A percentile compares a stretch with the other conserved stretches of the same genome.
Conservation (phyloP, 768 basidiomycete species). For the Tricholoma sp. region DNA sequence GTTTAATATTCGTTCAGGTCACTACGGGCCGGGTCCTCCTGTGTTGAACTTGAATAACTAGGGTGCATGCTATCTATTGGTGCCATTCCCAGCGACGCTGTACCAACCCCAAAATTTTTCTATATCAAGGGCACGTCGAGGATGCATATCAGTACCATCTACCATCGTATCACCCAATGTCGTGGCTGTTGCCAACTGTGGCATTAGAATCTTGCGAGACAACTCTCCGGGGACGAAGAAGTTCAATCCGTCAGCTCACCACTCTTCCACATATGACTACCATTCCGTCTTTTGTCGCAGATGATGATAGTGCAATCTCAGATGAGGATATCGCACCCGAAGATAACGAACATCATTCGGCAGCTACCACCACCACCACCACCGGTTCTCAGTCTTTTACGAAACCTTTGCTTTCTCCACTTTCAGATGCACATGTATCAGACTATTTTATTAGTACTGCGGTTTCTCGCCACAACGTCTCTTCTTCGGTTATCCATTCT, state of each 20-base stretch:
- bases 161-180: conserved; percentile 14
- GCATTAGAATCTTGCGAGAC: conserved; percentile 30
- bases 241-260: conserved; percentile 28
- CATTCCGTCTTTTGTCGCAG: conserved; percentile 9
- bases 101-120: conserved; percentile 4
- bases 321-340: conserved; percentile 23
- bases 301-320: conserved; percentile 23
- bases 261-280: conserved; percentile 24
- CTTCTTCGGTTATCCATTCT: conserved; percentile 15
- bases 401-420: conserved; percentile 18
- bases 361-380: neutral
- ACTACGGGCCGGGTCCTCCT: neutral
- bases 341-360: neutral
- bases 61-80: neutral
- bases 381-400: conserved; percentile 3
- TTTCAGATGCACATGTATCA: conserved; percentile 28
- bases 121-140: conserved; percentile 7
- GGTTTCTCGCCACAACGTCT: conserved; percentile 25
- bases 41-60: too few species aligned
- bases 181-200: conserved; percentile 28
- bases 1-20: neutral
- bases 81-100: neutral
- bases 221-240: conserved; percentile 32
- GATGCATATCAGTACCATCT: neutral
- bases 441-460: conserved; percentile 28